Conservation (phyloP, 495 filamentous ascomycete species). For the Lepraria neglecta region DNA sequence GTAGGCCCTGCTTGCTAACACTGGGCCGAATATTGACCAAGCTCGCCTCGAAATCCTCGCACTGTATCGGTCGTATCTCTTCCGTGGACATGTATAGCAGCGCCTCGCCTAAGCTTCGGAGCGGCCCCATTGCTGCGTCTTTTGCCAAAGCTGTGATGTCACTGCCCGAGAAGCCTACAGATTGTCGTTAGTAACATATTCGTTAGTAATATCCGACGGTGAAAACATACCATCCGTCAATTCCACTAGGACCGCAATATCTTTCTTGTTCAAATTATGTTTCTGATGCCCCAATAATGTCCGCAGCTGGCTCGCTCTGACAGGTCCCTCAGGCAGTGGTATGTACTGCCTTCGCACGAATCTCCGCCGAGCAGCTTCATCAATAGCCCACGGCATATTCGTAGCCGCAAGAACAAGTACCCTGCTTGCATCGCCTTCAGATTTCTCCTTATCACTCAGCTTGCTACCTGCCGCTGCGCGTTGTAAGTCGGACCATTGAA, state of each 20-base stretch:
- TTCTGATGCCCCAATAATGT: constrained; percentile 81
- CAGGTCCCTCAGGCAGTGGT: constrained; percentile 78
- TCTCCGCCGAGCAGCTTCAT: constrained; percentile 84
- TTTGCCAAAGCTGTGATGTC: constrained; percentile 97
- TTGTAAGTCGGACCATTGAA: constrained; percentile 93
- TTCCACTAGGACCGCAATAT: constrained; percentile 70
- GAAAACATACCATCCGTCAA: constrained; percentile 70
- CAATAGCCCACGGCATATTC: constrained; percentile 96
- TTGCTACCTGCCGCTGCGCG: constrained; percentile 86
- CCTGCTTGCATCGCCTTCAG: constrained; percentile 75
- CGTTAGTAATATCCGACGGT: neutral
- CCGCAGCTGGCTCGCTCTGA: constrained; percentile 68
- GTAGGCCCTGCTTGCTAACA: constrained; percentile 76
- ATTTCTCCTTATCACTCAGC: constrained; percentile 57
- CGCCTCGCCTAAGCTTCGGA: constrained; percentile 85
- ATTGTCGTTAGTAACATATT: neutral
- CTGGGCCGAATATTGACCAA: constrained; percentile 81
- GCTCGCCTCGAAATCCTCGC: constrained; percentile 80
- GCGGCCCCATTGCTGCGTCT: constrained; percentile 95
- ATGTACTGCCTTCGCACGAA: constrained; percentile 97
- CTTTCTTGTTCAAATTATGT: constrained; percentile 64
- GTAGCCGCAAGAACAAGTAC: constrained; percentile 94
- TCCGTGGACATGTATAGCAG: constrained; percentile 87
- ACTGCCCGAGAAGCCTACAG: constrained; percentile 84
- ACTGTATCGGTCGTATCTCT: constrained; percentile 80